Evolutionary conservation across 148 eudicot species (phyloP).

Genomic region (Nyssa sinensis): DNA sequence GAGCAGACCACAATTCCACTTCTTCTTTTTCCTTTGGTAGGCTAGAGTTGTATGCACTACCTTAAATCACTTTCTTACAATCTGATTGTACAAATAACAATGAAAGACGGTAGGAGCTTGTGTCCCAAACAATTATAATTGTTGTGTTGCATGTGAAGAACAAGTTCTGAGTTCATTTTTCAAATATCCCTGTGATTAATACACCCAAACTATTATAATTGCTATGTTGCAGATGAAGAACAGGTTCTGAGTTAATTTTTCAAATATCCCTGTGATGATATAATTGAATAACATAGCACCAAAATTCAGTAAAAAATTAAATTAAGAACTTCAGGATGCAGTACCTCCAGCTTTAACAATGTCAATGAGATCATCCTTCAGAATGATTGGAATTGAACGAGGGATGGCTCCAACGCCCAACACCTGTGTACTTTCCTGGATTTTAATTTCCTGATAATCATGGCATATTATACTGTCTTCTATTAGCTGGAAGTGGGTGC

Average conservation of each 20-base stretch:
- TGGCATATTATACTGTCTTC: constrained; percentile 72
- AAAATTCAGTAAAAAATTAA: background rate
- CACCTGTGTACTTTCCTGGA: constrained; percentile 90
- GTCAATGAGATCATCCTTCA: constrained; percentile 94
- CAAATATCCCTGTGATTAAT: background rate
- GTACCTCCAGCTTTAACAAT: constrained; percentile 89
- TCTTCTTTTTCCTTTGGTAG: background rate
- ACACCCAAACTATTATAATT: background rate
- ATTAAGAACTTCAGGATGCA: background rate
- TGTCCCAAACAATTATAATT: background rate
- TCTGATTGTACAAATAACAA: background rate
- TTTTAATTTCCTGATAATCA: constrained; percentile 94
- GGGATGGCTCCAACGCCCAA: constrained; percentile 94
- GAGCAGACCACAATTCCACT: background rate
- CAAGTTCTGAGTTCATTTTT: background rate
- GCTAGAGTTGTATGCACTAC: background rate
- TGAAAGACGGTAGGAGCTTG: background rate
- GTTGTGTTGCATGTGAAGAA: background rate
- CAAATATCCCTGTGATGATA: background rate
- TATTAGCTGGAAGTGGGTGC: constrained; percentile 61
- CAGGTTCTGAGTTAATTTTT: background rate
- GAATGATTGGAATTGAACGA: constrained; percentile 85
- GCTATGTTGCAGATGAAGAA: background rate
- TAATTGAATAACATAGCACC: background rate
- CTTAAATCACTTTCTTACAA: background rate